These are phyloP conservation scores for Eucalyptus cloeziana DNA, from an alignment of 345 rosid genomes.

Conservation along the genomic window DNA sequence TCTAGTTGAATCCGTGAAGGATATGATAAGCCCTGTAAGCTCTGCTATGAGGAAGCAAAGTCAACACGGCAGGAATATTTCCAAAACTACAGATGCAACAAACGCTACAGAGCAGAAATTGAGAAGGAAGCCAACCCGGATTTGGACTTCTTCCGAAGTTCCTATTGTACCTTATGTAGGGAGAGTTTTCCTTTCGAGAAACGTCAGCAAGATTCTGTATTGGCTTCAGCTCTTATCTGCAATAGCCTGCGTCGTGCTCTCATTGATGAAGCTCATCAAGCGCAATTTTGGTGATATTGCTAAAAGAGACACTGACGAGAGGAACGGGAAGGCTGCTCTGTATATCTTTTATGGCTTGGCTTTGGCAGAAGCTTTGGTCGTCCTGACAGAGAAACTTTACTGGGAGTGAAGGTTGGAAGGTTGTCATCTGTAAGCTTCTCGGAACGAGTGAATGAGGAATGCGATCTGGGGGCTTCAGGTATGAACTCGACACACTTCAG, in stretches of 20 bases:
- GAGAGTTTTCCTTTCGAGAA: conserved; percentile 53
- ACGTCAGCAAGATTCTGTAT: background rate
- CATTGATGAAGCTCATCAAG: conserved; percentile 43
- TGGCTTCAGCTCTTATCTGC: background rate
- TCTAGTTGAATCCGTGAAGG: conserved; percentile 8
- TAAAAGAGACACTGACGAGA: conserved; percentile 50
- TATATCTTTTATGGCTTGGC: background rate
- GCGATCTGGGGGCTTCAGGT: too few relatives aligned
- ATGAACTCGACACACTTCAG: too few relatives aligned
- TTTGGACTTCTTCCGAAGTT: conserved; percentile 58
- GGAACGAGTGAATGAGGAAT: too few relatives aligned
- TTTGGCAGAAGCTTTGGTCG: background rate
- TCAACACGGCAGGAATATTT: background rate
- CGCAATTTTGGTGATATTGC: conserved; percentile 55
- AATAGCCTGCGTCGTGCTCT: conserved; percentile 17
- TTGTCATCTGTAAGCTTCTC: background rate
- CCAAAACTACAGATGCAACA: background rate
- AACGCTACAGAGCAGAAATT: background rate
- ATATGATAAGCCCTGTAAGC: background rate
- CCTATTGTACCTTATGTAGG: conserved; percentile 56
- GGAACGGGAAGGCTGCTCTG: conserved; percentile 54
- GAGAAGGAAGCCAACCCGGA: conserved; percentile 11
- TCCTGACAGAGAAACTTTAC: background rate
- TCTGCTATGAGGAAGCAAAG: conserved; percentile 1
- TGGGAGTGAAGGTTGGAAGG: conserved; percentile 15